Conservation (phyloP, 179 eudicot species). For the Pouteria campechiana region DNA sequence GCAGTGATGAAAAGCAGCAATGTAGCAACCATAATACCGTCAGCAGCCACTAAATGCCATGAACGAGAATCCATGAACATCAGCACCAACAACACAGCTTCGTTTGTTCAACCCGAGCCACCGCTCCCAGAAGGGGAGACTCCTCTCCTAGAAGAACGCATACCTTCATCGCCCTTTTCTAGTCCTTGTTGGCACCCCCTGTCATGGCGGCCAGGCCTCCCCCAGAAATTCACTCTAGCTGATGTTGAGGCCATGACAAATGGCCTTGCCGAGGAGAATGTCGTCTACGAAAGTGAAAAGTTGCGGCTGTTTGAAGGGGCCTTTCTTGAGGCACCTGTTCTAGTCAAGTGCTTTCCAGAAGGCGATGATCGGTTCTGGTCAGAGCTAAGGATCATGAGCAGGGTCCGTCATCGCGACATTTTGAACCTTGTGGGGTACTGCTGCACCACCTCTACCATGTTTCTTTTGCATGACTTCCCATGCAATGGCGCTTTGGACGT, state of each 20-base stretch:
- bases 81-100: slow-evolving; percentile 4
- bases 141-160: no score
- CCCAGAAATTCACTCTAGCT: slow-evolving; percentile 1
- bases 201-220: slow-evolving; percentile 10
- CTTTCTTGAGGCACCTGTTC: slow-evolving; percentile 5
- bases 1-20: slow-evolving; percentile 9
- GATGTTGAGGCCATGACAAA: slow-evolving; percentile 10
- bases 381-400: slow-evolving; percentile 5
- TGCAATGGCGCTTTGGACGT: slow-evolving; percentile 3
- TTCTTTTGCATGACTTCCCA: slow-evolving; percentile 8
- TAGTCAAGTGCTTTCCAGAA: background rate
- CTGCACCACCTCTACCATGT: background rate
- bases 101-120: no score
- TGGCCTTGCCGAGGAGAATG: slow-evolving; percentile 2
- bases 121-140: no score
- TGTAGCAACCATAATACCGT: slow-evolving; percentile 6
- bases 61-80: background rate
- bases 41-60: background rate
- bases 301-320: slow-evolving; percentile 1
- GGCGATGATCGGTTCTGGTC: slow-evolving; percentile 2
- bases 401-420: slow-evolving; percentile 10
- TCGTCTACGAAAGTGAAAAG: background rate
- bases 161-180: no score
- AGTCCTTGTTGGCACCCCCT: slow-evolving; percentile 7
- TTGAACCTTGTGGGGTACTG: slow-evolving; percentile 13